Evolutionary conservation across 2,329 filamentous ascomycete genomes (phyloP).

Genomic region (Aspergillus tamarii): DNA sequence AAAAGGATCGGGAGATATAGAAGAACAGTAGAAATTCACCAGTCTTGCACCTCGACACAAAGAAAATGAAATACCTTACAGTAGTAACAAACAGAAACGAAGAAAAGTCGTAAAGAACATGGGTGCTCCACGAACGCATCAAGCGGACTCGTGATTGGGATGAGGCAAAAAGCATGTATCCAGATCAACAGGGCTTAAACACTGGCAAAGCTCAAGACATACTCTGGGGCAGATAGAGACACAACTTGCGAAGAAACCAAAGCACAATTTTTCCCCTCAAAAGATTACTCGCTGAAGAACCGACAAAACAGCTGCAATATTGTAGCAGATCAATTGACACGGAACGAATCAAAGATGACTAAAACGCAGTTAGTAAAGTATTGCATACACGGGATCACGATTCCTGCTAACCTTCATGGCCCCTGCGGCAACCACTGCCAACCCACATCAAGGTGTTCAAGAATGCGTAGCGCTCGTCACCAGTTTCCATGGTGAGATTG

Average conservation of each 20-base stretch:
- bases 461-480: constrained; percentile 54
- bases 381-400: neutral
- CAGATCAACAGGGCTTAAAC: constrained; percentile 1
- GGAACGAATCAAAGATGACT: constrained; percentile 34
- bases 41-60: constrained; percentile 1
- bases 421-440: constrained; percentile 52
- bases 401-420: constrained; percentile 45
- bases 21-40: neutral
- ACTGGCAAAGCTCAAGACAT: constrained; percentile 1
- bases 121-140: constrained; percentile 2
- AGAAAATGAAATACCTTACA: constrained; percentile 4
- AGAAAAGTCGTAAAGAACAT: constrained; percentile 4
- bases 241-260: constrained; percentile 12
- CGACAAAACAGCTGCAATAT: constrained; percentile 24
- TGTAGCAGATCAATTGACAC: constrained; percentile 26
- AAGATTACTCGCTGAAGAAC: constrained; percentile 30
- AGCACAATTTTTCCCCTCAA: constrained; percentile 25
- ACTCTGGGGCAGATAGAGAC: neutral
- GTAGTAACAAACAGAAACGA: constrained; percentile 1
- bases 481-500: constrained; percentile 53
- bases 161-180: constrained; percentile 3
- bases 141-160: constrained; percentile 4
- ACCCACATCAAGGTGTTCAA: constrained; percentile 56
- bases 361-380: constrained; percentile 15
- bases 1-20: neutral